A percentile compares a stretch with the other conserved stretches of the same genome.
Evolutionary conservation across 2,329 filamentous ascomycete species (phyloP).

Genomic region (Chalaropsis thielavioides): DNA sequence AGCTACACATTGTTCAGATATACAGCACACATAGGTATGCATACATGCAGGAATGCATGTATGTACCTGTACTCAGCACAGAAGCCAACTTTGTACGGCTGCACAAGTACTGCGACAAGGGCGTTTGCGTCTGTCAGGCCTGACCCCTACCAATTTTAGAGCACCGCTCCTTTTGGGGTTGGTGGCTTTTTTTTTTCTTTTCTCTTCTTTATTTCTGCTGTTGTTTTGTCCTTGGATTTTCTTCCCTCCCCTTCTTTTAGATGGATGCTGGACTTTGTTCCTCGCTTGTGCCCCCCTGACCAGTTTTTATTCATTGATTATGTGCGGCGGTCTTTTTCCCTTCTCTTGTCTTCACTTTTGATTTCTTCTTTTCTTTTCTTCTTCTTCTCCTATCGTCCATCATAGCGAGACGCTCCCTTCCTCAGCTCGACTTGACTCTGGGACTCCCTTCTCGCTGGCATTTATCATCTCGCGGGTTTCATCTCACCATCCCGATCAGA

Average conservation of each 20-base stretch:
- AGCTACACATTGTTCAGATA: not conserved
- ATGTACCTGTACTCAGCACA: not conserved
- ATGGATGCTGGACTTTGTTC: not conserved
- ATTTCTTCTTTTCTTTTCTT: not conserved
- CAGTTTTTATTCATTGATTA: not conserved
- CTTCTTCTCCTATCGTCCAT: not conserved
- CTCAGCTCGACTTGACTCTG: slow-evolving; percentile 1
- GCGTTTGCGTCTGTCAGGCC: slow-evolving; percentile 1
- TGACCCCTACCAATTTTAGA: not conserved
- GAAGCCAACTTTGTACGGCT: not conserved
- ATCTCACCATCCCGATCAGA: not conserved
- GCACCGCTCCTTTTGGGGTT: not conserved
- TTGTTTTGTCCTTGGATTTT: not conserved
- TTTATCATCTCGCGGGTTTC: not conserved
- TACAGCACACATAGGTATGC: not conserved
- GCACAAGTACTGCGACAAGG: not conserved
- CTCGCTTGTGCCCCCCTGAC: slow-evolving; percentile 6
- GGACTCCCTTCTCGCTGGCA: not conserved
- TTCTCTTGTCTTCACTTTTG: slow-evolving; percentile 4
- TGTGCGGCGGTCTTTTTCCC: not conserved
- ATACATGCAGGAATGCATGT: not conserved
- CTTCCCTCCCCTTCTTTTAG: slow-evolving; percentile 4
- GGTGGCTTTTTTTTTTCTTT: slow-evolving; percentile 13
- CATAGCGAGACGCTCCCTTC: not conserved
- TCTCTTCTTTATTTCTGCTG: not conserved